Conservation (phyloP, 1,284 basidiomycete species). For the Polyporus tsugae region DNA sequence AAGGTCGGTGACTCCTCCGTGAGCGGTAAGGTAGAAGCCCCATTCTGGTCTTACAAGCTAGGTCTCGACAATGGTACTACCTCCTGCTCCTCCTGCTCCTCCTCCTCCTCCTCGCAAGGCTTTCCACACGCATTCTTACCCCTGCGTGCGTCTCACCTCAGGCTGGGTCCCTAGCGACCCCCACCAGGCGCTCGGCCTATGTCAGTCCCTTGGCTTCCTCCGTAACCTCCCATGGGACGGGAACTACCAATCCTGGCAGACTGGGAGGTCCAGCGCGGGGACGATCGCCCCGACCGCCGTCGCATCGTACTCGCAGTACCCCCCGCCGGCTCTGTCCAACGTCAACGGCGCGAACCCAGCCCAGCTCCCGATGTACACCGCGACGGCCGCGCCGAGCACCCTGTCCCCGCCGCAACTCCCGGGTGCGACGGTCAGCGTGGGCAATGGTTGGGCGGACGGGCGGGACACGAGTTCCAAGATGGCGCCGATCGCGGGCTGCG, state of each 20-base stretch:
- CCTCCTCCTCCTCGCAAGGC: background rate
- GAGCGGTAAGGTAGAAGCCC: slow-evolving; percentile 49
- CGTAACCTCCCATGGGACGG: slow-evolving; percentile 60
- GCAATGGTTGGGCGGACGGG: slow-evolving; percentile 77
- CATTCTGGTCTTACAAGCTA: slow-evolving; percentile 60
- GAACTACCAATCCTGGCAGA: slow-evolving; percentile 72
- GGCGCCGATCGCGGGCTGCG: slow-evolving; percentile 64
- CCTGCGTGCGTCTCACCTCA: background rate
- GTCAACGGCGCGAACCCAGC: slow-evolving; percentile 52
- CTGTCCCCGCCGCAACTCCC: slow-evolving; percentile 68
- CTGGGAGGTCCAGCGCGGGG: slow-evolving; percentile 77
- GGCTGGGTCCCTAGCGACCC: slow-evolving; percentile 87
- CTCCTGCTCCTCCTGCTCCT: too few species aligned
- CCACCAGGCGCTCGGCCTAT: slow-evolving; percentile 68
- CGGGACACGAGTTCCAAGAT: slow-evolving; percentile 61
- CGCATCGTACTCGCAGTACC: slow-evolving; percentile 59
- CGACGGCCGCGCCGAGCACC: slow-evolving; percentile 65
- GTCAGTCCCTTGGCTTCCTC: slow-evolving; percentile 56
- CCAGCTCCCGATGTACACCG: slow-evolving; percentile 69
- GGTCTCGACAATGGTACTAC: slow-evolving; percentile 56
- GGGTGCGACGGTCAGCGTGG: slow-evolving; percentile 54
- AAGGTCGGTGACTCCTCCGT: slow-evolving; percentile 59
- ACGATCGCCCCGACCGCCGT: slow-evolving; percentile 58
- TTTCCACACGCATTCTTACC: background rate
- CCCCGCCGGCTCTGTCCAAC: slow-evolving; percentile 59